Percentiles rank a stretch among this genome's conserved stretches.
Conservation (phyloP, 345 rosid species). For the Camelina neglecta region DNA sequence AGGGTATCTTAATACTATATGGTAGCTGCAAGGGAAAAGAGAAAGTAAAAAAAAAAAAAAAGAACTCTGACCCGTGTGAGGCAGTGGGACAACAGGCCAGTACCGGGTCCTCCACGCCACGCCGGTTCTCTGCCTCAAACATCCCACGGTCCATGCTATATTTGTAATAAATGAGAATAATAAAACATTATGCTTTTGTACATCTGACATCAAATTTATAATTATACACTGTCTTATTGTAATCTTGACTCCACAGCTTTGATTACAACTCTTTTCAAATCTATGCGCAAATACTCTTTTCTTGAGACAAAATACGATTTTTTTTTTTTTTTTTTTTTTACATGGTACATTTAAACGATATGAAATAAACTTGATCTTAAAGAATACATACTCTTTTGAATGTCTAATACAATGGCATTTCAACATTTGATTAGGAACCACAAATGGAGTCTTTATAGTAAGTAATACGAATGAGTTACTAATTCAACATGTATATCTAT, state of each 20-base stretch:
- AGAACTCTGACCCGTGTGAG: slow-evolving; percentile 36
- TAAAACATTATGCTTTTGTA: slow-evolving; percentile 29
- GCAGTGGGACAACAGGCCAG: slow-evolving; percentile 42
- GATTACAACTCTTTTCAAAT: slow-evolving; percentile 7
- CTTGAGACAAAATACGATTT: background rate
- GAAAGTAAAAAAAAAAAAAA: background rate
- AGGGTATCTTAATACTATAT: background rate
- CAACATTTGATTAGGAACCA: background rate
- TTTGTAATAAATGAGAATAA: slow-evolving; percentile 39
- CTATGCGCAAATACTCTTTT: background rate
- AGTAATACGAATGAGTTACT: background rate
- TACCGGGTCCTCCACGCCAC: slow-evolving; percentile 49
- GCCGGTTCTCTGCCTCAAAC: slow-evolving; percentile 47
- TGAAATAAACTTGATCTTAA: background rate
- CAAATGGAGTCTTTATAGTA: too few relatives aligned
- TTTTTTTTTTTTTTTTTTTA: too few relatives aligned
- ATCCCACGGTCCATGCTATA: slow-evolving; percentile 44
- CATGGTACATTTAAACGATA: background rate
- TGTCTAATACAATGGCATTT: background rate
- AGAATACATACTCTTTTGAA: background rate
- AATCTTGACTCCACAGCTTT: slow-evolving; percentile 20
- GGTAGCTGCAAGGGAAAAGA: background rate
- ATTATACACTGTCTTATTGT: background rate
- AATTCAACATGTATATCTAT: background rate
- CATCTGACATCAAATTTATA: slow-evolving; percentile 30